phyloP scores from a whole-genome alignment of 2,329 filamentous ascomycete species.

The Botryotinia calthae region DNA sequence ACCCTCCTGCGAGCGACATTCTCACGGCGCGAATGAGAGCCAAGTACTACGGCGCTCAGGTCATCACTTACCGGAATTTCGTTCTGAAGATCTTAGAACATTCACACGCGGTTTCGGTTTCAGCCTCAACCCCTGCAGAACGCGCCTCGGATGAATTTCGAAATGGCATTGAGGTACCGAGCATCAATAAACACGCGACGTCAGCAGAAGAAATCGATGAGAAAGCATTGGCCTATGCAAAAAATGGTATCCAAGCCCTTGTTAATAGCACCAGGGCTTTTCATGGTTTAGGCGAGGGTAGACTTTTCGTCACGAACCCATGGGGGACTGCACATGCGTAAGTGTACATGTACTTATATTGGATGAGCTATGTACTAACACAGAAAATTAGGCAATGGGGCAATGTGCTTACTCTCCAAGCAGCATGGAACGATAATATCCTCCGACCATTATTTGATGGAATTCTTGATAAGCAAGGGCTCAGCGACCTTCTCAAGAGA shows the following conservation, averaged over 20 bases:
- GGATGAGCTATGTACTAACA: conserved; percentile 29
- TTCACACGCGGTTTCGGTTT: conserved; percentile 30
- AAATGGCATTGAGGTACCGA: conserved; percentile 36
- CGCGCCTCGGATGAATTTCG: conserved; percentile 30
- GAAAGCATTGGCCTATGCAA: conserved; percentile 54
- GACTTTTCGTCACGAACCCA: conserved; percentile 89
- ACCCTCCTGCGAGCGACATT: conserved; percentile 72
- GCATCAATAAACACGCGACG: conserved; percentile 42
- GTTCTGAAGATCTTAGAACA: conserved; percentile 53
- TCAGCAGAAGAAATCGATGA: conserved; percentile 41
- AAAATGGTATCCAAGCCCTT: conserved; percentile 57
- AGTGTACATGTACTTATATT: conserved; percentile 43
- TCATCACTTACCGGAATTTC: conserved; percentile 85
- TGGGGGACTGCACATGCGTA: conserved; percentile 96
- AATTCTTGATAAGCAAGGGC: conserved; percentile 54
- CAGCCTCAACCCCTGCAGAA: conserved; percentile 20
- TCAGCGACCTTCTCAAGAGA: conserved; percentile 62
- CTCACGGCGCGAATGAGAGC: conserved; percentile 80
- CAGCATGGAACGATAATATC: conserved; percentile 67
- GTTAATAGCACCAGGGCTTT: conserved; percentile 86
- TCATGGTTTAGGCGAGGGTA: conserved; percentile 56
- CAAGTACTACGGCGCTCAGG: conserved; percentile 91
- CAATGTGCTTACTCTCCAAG: conserved; percentile 86
- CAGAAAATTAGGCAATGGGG: conserved; percentile 76
- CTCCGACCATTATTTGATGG: conserved; percentile 56